Conservation (phyloP, 1,139 yeast species). For the Kazachstania sp. region DNA sequence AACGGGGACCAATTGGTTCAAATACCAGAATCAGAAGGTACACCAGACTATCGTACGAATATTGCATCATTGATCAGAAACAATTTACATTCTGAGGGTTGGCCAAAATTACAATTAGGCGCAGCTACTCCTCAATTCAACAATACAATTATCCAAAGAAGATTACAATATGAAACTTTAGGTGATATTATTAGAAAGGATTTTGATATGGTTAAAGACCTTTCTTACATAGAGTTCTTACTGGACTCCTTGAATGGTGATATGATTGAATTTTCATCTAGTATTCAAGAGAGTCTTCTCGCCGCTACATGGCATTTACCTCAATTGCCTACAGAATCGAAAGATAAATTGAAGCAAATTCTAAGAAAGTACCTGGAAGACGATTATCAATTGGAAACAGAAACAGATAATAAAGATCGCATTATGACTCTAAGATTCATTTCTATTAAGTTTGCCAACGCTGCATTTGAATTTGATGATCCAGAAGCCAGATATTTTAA, state of each 20-base stretch:
- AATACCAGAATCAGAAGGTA: slow-evolving; percentile 16
- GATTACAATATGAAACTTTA: slow-evolving; percentile 66
- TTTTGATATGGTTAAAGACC: slow-evolving; percentile 41
- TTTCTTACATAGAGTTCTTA: slow-evolving; percentile 53
- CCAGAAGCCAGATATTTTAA: slow-evolving; percentile 62
- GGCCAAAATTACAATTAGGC: slow-evolving; percentile 43
- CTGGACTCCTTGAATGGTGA: slow-evolving; percentile 69
- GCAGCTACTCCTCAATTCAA: slow-evolving; percentile 27
- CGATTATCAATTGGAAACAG: slow-evolving; percentile 26
- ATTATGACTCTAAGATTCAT: slow-evolving; percentile 45
- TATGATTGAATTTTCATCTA: slow-evolving; percentile 49
- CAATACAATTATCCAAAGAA: slow-evolving; percentile 37
- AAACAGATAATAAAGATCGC: slow-evolving; percentile 15
- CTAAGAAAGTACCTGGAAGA: slow-evolving; percentile 37
- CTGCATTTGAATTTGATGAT: slow-evolving; percentile 61
- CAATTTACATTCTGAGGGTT: slow-evolving; percentile 47
- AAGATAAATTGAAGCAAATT: slow-evolving; percentile 37
- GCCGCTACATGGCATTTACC: slow-evolving; percentile 46
- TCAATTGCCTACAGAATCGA: slow-evolving; percentile 35
- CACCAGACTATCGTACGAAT: slow-evolving; percentile 32
- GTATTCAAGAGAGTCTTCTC: slow-evolving; percentile 67
- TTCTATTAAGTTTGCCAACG: slow-evolving; percentile 57
- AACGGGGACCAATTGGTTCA: slow-evolving; percentile 23
- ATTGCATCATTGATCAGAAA: slow-evolving; percentile 47
- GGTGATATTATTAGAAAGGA: slow-evolving; percentile 54